Evolutionary conservation across 148 eudicot species (phyloP), one percentile per base, ranked within the genome.

Genomic region (Heliamphora exappendiculata): DNA sequence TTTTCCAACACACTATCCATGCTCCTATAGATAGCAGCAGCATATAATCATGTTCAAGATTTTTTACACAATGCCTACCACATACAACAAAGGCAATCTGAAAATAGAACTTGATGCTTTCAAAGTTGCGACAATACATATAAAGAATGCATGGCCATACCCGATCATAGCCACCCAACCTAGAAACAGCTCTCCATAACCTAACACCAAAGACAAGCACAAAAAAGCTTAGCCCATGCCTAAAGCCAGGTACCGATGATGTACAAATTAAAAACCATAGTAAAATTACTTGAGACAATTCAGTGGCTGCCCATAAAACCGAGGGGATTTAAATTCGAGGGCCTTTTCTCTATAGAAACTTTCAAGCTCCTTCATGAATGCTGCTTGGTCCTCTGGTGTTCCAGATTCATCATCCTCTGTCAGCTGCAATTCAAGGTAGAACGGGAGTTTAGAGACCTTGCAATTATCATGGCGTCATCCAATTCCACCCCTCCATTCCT

Each of bases 121-220:
- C 28, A 24, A 26, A 24, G 34, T 28, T 9, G 33, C 29, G 10
- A 6, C 10, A 50, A 19, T 19, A 16, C 17, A n/a, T 34, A 7
- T 1, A 16, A 45, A 29, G 7, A 62, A 60, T 44, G 67, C 69
- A 65, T 2, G 22, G 66, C 3, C 83, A 82, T 91, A 95, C 99
- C 96, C 89, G 85, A 62, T 95, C 99, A 83, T 95, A 95, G 62
- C 99, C 99, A 75, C 99, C 97, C 85, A 92, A 79, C 77, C 82
- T 83, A 67, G 84, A 78, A 77, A 91, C 96, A 76, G 91, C 84
- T 87, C 91, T 92, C 96, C 97, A 95, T 81, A 95, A 85, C 91
- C 99, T 95, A 80, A 67, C 54, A 77, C 50, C 67, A 64, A 72
- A 73, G 19, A 80, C 57, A 64, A 75, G 51, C 64, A 63, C 36